A percentile compares a stretch with the other conserved stretches of the same genome.
phyloP scores from a whole-genome alignment of 257 asterid genomes.

The Orobanche coerulescens region DNA sequence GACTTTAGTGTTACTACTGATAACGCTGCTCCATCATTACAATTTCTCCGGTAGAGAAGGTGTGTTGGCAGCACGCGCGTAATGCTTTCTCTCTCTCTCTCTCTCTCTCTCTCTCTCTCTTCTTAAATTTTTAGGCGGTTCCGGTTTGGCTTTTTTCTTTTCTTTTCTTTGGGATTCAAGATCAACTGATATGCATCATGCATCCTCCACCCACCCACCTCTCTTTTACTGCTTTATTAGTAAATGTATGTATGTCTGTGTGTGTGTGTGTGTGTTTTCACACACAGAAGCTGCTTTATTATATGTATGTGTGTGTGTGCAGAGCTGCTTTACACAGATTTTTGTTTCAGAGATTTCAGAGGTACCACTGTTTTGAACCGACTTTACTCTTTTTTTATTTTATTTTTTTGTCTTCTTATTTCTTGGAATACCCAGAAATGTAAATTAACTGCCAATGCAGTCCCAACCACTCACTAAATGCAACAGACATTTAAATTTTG shows the following conservation, averaged over 20 bases:
- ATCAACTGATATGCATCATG: conserved; percentile 13
- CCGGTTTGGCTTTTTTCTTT: conserved; percentile 21
- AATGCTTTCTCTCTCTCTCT: conserved; percentile 27
- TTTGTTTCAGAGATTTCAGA: conserved; percentile 26
- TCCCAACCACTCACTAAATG: conserved; percentile 29
- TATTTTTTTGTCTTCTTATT: not conserved
- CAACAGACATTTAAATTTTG: not conserved
- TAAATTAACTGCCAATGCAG: conserved; percentile 24
- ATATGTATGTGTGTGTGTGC: conserved; percentile 13
- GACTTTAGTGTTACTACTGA: too few relatives aligned
- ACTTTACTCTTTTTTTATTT: conserved; percentile 12
- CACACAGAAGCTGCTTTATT: conserved; percentile 9
- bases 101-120: conserved; percentile 9
- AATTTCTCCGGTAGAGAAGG: conserved; percentile 20
- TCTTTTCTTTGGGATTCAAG: too few relatives aligned
- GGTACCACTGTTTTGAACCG: conserved; percentile 26
- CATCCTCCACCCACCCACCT: not conserved
- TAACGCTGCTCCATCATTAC: conserved; percentile 14
- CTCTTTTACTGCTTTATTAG: not conserved
- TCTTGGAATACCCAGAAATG: conserved; percentile 21
- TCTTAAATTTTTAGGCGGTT: conserved; percentile 26
- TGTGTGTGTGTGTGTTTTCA: not conserved
- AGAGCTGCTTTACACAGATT: conserved; percentile 31
- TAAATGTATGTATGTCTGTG: not conserved
- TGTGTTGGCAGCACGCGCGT: conserved; percentile 40